Conservation (phyloP, 2,329 filamentous ascomycete genomes). For the Didymella arachidicola region DNA sequence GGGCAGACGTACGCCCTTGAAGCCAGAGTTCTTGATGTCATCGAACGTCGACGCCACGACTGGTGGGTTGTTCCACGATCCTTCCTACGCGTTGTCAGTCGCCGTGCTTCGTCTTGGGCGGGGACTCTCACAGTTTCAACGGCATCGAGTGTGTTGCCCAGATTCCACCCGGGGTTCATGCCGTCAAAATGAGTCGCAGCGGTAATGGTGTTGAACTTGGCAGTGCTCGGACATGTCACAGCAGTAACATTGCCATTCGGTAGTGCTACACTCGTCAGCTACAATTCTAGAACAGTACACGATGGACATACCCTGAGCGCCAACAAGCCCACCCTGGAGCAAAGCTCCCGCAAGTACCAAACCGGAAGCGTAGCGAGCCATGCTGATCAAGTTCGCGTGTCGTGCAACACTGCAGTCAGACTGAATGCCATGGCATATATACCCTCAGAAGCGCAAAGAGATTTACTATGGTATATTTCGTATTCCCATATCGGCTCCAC, state of each 20-base stretch:
- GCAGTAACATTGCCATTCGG: constrained; percentile 27
- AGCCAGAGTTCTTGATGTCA: constrained; percentile 61
- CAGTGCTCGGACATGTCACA: constrained; percentile 48
- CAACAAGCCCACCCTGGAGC: constrained; percentile 25
- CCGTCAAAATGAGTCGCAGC: constrained; percentile 58
- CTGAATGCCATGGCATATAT: constrained; percentile 3
- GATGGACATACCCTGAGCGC: constrained; percentile 25
- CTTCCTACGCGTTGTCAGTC: constrained; percentile 51
- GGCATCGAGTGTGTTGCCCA: constrained; percentile 68
- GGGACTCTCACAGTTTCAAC: constrained; percentile 43
- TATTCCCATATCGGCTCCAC: background rate
- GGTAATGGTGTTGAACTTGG: constrained; percentile 56
- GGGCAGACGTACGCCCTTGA: constrained; percentile 66
- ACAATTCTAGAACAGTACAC: background rate
- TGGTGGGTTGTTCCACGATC: constrained; percentile 65
- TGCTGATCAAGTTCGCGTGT: background rate
- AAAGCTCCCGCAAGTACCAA: constrained; percentile 23
- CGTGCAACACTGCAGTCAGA: background rate
- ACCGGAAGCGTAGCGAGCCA: constrained; percentile 11
- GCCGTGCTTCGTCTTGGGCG: background rate
- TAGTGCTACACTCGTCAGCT: constrained; percentile 1
- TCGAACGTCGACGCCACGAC: constrained; percentile 61
- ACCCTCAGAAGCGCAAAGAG: background rate
- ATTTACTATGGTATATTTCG: background rate
- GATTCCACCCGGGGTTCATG: constrained; percentile 66